phyloP scores from a whole-genome alignment of 768 basidiomycete genomes.

The Termitomyces sp. region DNA sequence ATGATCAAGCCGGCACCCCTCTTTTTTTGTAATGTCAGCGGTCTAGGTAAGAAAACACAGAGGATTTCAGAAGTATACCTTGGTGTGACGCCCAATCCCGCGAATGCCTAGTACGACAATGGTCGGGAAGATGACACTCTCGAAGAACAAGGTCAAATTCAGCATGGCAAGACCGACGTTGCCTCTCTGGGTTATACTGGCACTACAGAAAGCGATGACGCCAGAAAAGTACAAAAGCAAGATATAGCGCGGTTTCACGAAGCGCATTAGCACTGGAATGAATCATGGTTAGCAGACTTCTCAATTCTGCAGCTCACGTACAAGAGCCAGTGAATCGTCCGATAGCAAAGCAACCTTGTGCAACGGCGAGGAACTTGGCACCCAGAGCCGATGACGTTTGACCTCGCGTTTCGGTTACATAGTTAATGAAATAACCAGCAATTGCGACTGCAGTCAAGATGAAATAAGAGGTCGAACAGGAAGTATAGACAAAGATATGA shows the following conservation, averaged over 20 bases:
- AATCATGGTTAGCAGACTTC: not conserved
- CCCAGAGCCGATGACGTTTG: conserved; percentile 22
- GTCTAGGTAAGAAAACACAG: not conserved
- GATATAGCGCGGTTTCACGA: conserved; percentile 26
- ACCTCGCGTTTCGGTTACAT: conserved; percentile 26
- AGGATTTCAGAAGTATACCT: conserved; percentile 6
- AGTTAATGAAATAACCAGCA: conserved; percentile 33
- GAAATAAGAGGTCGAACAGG: not conserved
- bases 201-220: conserved; percentile 27
- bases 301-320: conserved; percentile 10
- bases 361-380: conserved; percentile 29
- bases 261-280: conserved; percentile 24
- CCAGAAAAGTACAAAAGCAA: conserved; percentile 26
- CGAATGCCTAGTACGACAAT: conserved; percentile 32
- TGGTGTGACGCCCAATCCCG: conserved; percentile 31
- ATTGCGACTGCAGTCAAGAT: conserved; percentile 23
- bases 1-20: conserved; percentile 30
- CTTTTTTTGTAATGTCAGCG: conserved; percentile 11
- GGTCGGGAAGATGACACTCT: conserved; percentile 34
- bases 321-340: conserved; percentile 30
- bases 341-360: conserved; percentile 30
- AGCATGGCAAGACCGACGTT: conserved; percentile 29
- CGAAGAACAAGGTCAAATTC: conserved; percentile 30
- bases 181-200: conserved; percentile 27
- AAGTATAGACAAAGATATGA: not conserved